Conservation (phyloP, 192 early-diverging fungal genomes). For the Rhizophagus prolifer region DNA sequence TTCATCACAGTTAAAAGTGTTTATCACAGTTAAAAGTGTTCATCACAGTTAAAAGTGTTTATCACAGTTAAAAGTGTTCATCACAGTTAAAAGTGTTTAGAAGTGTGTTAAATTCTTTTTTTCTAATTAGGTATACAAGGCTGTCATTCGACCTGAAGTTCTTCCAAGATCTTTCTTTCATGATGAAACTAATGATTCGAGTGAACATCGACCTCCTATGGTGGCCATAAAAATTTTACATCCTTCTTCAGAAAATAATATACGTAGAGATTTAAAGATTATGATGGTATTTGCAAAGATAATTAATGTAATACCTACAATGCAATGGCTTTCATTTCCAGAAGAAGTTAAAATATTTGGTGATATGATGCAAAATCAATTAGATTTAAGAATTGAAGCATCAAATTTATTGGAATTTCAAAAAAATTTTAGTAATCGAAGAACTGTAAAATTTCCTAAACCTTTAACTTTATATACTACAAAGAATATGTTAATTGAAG, state of each 20-base stretch:
- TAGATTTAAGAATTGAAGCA: constrained; percentile 83
- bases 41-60: too few species aligned
- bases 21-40: too few species aligned
- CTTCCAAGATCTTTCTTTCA: background rate
- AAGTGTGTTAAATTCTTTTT: background rate
- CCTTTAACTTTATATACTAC: constrained; percentile 56
- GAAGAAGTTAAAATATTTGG: constrained; percentile 90
- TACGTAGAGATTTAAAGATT: constrained; percentile 82
- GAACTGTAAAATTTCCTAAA: constrained; percentile 65
- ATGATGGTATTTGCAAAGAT: constrained; percentile 68
- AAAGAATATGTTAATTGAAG: constrained; percentile 79
- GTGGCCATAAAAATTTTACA: constrained; percentile 93
- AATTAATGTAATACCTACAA: constrained; percentile 70
- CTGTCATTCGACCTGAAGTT: constrained; percentile 44
- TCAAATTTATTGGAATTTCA: constrained; percentile 66
- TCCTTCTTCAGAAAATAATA: constrained; percentile 66
- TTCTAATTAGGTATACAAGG: constrained; percentile 47
- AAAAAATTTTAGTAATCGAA: constrained; percentile 52
- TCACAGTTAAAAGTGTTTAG: too few species aligned
- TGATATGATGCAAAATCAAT: constrained; percentile 87
- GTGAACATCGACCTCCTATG: background rate
- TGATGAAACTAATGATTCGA: background rate
- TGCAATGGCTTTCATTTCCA: constrained; percentile 83
- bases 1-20: too few species aligned
- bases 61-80: too few species aligned